Evolutionary conservation across 2,329 filamentous ascomycete species (phyloP), one percentile per base, ranked within the genome.

Genomic region (Colletotrichum endophyticum): DNA sequence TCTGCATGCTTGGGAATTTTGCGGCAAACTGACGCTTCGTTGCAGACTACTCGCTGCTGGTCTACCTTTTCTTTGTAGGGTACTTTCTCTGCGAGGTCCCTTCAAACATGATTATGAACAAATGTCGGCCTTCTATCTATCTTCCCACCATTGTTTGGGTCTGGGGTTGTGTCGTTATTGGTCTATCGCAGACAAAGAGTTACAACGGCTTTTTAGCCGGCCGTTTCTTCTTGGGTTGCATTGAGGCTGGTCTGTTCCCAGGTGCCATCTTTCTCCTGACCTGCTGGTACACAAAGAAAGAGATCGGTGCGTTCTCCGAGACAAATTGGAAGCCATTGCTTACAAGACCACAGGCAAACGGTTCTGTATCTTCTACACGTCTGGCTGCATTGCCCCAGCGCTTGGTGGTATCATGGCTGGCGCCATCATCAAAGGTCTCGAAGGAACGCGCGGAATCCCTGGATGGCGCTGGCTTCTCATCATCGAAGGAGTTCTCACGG

Each of bases 131-230:
- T 30, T 72, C 69, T 28, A 44, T 66, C 22, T 78, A 69, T 36
- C 69, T 78, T 16, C 61, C 76, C 19, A 72, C 70, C 63, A 78
- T 78, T 68, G 72, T 68, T 27, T 71, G 62, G 19, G 70, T 39
- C 12, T 79, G 78, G 77, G 77, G 77, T 57, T 34, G 71, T 59
- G 73, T 77, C 15, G 77, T 86, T 9, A 87, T 87, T 8, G 83
- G 85, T 74, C 91, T 91, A 87, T 87, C 87, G 5, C 84, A 82
- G 3, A 85, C 88, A 61, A 80, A 88, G 11, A 70, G 59, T 85
- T 82, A 61, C 44, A 64, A 39, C 89, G 87, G 81, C 83, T 9
- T 86, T 88, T 19, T 81, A 91, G 88, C 87, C 7, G 91, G 89
- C 78, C 86, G 89, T 4, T 90, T 91, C 77, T 88, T 87, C 4